Evolutionary conservation across 1,139 yeast species (phyloP), one percentile per base, ranked within the genome.

Genomic region (Taphrina betulina): DNA sequence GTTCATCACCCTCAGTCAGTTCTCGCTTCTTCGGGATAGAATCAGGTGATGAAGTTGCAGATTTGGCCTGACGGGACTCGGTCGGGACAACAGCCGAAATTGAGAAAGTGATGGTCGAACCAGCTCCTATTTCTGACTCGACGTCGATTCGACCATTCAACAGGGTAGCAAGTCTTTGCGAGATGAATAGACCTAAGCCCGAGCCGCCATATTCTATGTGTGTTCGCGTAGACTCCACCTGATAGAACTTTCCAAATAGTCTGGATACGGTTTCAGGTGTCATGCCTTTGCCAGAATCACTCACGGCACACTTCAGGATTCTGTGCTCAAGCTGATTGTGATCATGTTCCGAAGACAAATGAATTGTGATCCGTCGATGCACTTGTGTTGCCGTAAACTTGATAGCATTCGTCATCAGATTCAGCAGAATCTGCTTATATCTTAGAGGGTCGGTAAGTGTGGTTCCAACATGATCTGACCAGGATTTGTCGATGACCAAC

Each of bases 171-270:
- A 61, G 44, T 33, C 58, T 51, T 17, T 62, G 60, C 26, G 62
- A 59, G 24, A 61, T 60, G 46, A 57, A 61, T 14, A 61, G 59
- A 20, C 63, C 62, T 3, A 61, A 50, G 3, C 63, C 63, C 3
- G 60, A 37, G 3, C 61, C 63, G 17, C 63, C 63, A 33, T 61
- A 61, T 23, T 60, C 57, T 16, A 52, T 60, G 36, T 61, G 56
- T 29, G 63, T 61, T 23, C 57, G 44, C 14, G 63, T 61, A n/a
- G 59, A 46, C 10, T 12, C 31, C 33, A 45, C 58, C 22, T 61
- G 60, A 7, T 62, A 53, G 51, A 61, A 61, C 14, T 60, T 51
- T 14, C 58, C 60, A 31, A 61, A 61, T n/a, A 54, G 17, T 14
- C 20, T 23, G 8, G 20, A 31, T 23, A 34, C 38, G 7, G 54